Evolutionary conservation across 1,139 yeast genomes (phyloP).

Genomic region (Yamadazyma taylorii): DNA sequence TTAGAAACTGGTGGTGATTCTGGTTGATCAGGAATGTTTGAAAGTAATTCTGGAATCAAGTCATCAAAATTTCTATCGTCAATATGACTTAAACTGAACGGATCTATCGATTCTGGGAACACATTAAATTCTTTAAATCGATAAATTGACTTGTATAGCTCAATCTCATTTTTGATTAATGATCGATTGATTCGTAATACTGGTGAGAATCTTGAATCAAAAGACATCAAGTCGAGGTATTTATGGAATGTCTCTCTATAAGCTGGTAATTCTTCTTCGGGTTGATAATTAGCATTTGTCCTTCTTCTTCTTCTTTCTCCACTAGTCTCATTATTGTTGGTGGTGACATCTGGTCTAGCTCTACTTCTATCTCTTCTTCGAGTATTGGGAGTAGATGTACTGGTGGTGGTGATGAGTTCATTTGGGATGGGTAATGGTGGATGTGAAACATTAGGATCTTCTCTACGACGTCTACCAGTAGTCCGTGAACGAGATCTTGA

Average conservation of each 20-base stretch:
- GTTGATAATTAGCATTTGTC: neutral
- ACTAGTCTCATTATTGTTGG: too few relatives aligned
- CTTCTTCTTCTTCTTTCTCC: neutral
- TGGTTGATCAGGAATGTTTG: conserved; percentile 7
- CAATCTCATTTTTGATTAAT: conserved; percentile 28
- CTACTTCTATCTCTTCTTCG: neutral
- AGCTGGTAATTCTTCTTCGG: conserved; percentile 36
- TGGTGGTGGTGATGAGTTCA: too few relatives aligned
- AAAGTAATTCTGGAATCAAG: conserved; percentile 32
- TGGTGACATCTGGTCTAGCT: too few relatives aligned
- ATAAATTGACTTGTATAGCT: conserved; percentile 26
- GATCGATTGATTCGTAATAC: conserved; percentile 37
- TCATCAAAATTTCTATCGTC: conserved; percentile 39
- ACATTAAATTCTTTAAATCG: conserved; percentile 29
- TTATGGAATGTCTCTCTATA: conserved; percentile 38
- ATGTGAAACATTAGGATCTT: too few relatives aligned
- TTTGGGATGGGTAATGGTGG: conserved; percentile 16
- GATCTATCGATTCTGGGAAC: conserved; percentile 34
- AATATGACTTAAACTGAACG: conserved; percentile 39
- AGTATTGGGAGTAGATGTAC: neutral
- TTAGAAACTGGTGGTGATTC: neutral
- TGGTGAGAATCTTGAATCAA: conserved; percentile 43
- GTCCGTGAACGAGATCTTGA: neutral
- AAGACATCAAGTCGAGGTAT: conserved; percentile 38
- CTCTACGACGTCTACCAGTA: conserved; percentile 6